phyloP scores from a whole-genome alignment of 352 stramenopile species.

The Pythium guiyangense region DNA sequence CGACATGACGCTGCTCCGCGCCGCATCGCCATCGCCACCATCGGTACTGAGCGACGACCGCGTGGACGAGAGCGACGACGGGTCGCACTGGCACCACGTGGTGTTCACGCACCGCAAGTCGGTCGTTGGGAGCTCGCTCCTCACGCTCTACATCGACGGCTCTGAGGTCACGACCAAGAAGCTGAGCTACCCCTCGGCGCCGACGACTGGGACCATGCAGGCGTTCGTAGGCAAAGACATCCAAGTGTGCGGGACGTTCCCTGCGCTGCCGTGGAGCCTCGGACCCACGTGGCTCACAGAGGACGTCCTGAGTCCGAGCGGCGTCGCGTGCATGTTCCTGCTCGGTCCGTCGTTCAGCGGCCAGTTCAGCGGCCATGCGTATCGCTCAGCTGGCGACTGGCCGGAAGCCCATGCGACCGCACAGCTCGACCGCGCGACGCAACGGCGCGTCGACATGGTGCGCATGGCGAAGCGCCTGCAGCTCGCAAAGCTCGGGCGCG shows the following conservation, averaged over 20 bases:
- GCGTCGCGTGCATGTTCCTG: constrained; percentile 60
- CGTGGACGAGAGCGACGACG: constrained; percentile 17
- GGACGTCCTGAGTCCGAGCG: constrained; percentile 39
- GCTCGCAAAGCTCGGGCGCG: constrained; percentile 34
- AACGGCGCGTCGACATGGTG: constrained; percentile 50
- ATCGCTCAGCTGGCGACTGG: constrained; percentile 65
- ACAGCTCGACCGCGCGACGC: constrained; percentile 50
- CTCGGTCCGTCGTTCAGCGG: constrained; percentile 54
- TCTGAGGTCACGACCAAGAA: constrained; percentile 72
- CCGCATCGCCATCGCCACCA: not conserved
- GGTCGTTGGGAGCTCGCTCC: constrained; percentile 60
- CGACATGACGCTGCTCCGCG: constrained; percentile 36
- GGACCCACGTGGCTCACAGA: constrained; percentile 65
- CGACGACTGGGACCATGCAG: constrained; percentile 39
- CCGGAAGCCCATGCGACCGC: constrained; percentile 55
- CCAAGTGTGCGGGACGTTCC: constrained; percentile 56
- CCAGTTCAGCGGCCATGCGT: constrained; percentile 61
- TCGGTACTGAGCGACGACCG: not conserved
- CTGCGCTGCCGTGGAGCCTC: constrained; percentile 59
- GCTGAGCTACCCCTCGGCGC: constrained; percentile 53
- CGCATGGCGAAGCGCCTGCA: constrained; percentile 41
- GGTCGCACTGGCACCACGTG: constrained; percentile 68
- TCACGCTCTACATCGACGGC: constrained; percentile 77
- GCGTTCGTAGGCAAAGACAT: constrained; percentile 73
- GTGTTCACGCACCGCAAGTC: constrained; percentile 66